phyloP scores from a whole-genome alignment of 1,284 basidiomycete genomes.

The Pascua guehoae region DNA sequence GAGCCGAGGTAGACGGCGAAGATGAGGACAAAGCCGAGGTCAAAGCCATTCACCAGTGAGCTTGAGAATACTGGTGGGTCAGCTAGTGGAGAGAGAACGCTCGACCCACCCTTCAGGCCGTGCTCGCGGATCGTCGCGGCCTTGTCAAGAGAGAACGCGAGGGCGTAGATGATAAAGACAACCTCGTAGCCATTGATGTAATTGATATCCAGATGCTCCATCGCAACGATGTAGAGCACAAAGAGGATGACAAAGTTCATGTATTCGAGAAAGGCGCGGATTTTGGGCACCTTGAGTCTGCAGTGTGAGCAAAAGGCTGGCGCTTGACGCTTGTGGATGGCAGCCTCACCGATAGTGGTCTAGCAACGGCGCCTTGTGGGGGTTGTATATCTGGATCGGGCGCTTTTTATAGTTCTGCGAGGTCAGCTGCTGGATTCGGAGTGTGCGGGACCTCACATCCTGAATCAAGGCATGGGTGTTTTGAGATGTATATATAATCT shows the following conservation, averaged over 20 bases:
- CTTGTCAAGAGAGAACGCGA: slow-evolving; percentile 85
- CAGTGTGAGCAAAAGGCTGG: neutral
- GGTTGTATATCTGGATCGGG: slow-evolving; percentile 90
- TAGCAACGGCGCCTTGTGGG: slow-evolving; percentile 81
- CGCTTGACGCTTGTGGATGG: neutral
- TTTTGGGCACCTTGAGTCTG: slow-evolving; percentile 86
- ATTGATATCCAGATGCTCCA: slow-evolving; percentile 66
- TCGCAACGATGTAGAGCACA: slow-evolving; percentile 72
- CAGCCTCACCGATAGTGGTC: slow-evolving; percentile 81
- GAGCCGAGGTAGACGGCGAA: slow-evolving; percentile 70
- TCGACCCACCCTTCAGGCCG: slow-evolving; percentile 62
- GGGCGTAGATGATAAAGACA: slow-evolving; percentile 75
- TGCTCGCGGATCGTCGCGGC: slow-evolving; percentile 91
- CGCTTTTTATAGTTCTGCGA: slow-evolving; percentile 83
- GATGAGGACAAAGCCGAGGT: slow-evolving; percentile 69
- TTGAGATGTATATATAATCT: slow-evolving; percentile 82
- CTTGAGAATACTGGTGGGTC: slow-evolving; percentile 40
- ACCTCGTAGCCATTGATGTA: slow-evolving; percentile 63
- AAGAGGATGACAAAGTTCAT: slow-evolving; percentile 77
- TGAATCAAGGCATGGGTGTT: slow-evolving; percentile 80
- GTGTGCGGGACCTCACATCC: slow-evolving; percentile 58
- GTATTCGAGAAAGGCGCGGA: slow-evolving; percentile 85
- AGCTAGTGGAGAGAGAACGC: neutral
- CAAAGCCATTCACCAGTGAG: slow-evolving; percentile 68
- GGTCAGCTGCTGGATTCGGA: too few species aligned